These are phyloP conservation scores for Xerocomellus chrysenteron DNA, from an alignment of 768 basidiomycete species.

Conservation along the genomic window DNA sequence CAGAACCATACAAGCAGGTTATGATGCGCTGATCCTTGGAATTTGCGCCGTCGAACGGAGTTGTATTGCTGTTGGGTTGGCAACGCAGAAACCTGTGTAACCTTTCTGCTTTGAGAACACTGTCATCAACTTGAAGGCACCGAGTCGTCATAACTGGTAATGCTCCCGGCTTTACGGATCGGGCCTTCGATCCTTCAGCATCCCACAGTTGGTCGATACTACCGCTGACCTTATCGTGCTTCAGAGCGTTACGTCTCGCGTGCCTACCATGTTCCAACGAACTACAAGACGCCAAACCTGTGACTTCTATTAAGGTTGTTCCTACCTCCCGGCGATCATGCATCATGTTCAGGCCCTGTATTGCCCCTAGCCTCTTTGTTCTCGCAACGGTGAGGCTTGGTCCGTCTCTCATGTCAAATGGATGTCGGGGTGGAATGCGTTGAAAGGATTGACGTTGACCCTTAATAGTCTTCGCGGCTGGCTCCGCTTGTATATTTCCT, in stretches of 20 bases:
- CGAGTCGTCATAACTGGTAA: neutral
- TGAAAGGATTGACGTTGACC: neutral
- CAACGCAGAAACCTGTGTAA: neutral
- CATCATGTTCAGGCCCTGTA: no score
- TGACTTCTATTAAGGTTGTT: neutral
- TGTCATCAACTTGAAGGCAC: neutral
- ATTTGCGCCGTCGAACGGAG: slow-evolving; percentile 7
- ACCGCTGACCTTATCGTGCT: neutral
- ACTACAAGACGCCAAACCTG: neutral
- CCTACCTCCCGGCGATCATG: neutral
- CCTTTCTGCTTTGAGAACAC: no score
- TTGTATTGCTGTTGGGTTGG: slow-evolving; percentile 19
- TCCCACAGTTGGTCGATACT: neutral
- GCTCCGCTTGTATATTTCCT: neutral
- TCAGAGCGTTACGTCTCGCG: neutral
- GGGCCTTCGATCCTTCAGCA: neutral
- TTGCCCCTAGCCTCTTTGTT: neutral
- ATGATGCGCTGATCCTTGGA: slow-evolving; percentile 9
- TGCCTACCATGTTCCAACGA: neutral
- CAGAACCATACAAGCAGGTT: slow-evolving; percentile 30
- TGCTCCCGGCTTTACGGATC: neutral
- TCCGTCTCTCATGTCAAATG: no score
- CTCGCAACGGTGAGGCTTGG: no score
- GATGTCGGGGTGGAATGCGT: neutral
- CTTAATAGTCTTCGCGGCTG: neutral